Evolutionary conservation across 192 early-diverging fungal species (phyloP), one percentile per base, ranked within the genome.

Genomic region (Powellomyces hirtus): DNA sequence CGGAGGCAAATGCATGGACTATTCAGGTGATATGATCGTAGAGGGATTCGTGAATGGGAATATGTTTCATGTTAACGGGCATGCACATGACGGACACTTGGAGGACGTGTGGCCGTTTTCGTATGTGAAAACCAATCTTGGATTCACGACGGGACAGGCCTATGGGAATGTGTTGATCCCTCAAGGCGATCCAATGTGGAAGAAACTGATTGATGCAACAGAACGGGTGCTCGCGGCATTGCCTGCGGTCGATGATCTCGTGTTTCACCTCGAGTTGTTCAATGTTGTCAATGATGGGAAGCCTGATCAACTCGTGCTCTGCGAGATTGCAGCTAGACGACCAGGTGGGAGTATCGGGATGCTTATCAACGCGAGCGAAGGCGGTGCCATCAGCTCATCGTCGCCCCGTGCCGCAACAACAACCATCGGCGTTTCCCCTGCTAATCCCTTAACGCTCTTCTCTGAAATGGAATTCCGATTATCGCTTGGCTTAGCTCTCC

Each of bases 241-340:
- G 16, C 72, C 81, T 2, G 37, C 35, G 7, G 64, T 71, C 1
- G 42, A 75, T 1, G 59, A 73, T 38, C 56, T 77, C 13, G 31
- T 75, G 20, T 82, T 82, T 64, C 81, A 82, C 55, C 40, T 75
- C 20, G 81, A 82, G 52, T 38, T 82, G 20, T 82, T 82, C 62
- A 72, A 81, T 52, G 60, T 37, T 16, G 20, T 44, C 4, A 13
- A 51, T 16, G 1, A 29, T 11, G 35, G 10, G 6, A 42, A 10
- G 16, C 36, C 34, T 16, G 6, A 38, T 24, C 42, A 64, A 7
- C 75, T 70, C 34, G 42, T 72, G 2, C 65, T 82, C 13, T 82
- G 81, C 44, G 81, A 82, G 57, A 75, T 82, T 42, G 81, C 81
- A 27, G 75, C 74, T 8, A 22, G 81, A 2, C 36, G 75, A 44